Base-by-base conservation (phyloP, 768 basidiomycete genomes). In the Calocybe cyanea region DNA sequence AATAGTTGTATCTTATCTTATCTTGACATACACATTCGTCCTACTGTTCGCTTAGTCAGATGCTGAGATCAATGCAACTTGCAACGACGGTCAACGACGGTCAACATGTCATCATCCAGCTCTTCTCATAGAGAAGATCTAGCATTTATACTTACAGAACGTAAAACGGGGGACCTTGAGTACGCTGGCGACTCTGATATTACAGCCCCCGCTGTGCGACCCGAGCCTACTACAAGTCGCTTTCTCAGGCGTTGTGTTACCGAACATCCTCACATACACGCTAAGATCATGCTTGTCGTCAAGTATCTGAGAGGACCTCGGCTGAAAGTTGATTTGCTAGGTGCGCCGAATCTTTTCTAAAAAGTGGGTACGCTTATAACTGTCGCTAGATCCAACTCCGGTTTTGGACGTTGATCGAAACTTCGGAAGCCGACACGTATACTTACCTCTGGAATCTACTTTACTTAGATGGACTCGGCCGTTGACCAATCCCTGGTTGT, bases 291-390 rank as follows among this genome's bases (percentile, higher is more conserved):
- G 30, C 57, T 54, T 13, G 36, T 55, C 19, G 10, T 62, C 9
- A 39, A 52, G 7, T 82, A 81, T 55, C 44, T 78, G 37, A 71
- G 75, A 57, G 86, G 86, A 4, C 86, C 85, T 0, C 63, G 76
- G 30, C 83, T 81, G 14, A 75, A 79, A 67, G 59, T 71, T 54
- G 57, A 77, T 66, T 55, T 78, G 63, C 58, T 71, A 70, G 63
- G 76, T 77, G 37, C 24, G 11, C 18, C 18, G n/a, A 13, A 2
- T 21, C 14, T 7, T 19, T 13, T 43, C 48, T 37, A 25, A 45
- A 51, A 48, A 33, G 18, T n/a, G 13, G 13, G n/a, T n/a, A 32
- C 8, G 33, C 24, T 28, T 31, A 34, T 46, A 83, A 81, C 71
- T 17, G 15, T 41, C 15, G 18, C 25, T 46, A 85, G 85, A 71